Evolutionary conservation across 495 filamentous ascomycete genomes (phyloP), one percentile per base, ranked within the genome.

Genomic region (Podospora anserina): DNA sequence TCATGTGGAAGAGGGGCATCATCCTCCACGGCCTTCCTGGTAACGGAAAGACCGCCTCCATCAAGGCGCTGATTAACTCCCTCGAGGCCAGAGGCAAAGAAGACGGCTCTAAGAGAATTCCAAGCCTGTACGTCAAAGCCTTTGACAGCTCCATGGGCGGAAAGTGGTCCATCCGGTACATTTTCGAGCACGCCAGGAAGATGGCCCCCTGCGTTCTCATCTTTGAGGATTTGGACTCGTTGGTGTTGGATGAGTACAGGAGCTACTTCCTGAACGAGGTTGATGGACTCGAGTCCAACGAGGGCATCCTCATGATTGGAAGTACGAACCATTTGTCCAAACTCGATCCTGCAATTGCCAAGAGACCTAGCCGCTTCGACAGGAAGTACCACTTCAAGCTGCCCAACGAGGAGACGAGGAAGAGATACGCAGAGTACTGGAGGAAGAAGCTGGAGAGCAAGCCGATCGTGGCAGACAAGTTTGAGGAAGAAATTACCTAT

Each of bases 181-280:
- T 85, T 32, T 86, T 86, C 68, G 49, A 69, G 1, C 79, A 76
- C 61, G 84, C 84, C 9, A 70, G 84, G 19, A 66, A 68, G 34
- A 76, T 82, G 70, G 79, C 81, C 7, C 82, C 82, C 15, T 84
- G 78, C 64, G 64, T 78, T 32, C 68, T 80, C 5, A 72, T 89
- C 58, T 82, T 90, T 49, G 88, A 90, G 75, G 88, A 90, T 66
- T 82, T 90, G n/a, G 88, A 89, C 70, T 85, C 81, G 59, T 74
- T 89, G 49, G 81, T 88, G 16, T 78, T 72, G 3, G 75, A 77
- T 30, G 71, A 69, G n/a, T 79, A 81, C 26, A 76, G 86, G 16
- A 82, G 78, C 59, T 89, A 86, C 76, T 89, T 90, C 72, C 79
- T 90, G 26, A 73, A 73, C 39, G 71, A 73, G 63, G 71, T 73